Evolutionary conservation across 768 basidiomycete genomes (phyloP).

Genomic region (Hydnum rufescens): DNA sequence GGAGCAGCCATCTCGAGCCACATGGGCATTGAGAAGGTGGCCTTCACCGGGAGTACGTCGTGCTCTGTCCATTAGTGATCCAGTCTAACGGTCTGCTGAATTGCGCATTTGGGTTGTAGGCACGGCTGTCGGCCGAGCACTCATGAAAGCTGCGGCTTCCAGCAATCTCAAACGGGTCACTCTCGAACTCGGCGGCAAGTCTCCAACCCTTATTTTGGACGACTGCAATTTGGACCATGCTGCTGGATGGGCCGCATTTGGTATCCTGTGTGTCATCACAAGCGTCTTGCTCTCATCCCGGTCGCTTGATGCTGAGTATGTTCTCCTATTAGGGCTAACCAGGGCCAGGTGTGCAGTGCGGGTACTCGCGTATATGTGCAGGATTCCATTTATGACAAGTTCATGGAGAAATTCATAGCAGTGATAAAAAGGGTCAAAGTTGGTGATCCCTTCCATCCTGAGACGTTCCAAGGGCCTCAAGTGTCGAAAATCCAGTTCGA

Average conservation of each 20-base stretch:
- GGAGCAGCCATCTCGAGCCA: conserved; percentile 53
- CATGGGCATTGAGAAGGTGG: conserved; percentile 37
- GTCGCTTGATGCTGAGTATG: too few species aligned
- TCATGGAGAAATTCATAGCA: conserved; percentile 37
- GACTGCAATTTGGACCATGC: conserved; percentile 56
- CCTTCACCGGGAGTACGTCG: neutral
- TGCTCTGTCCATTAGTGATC: neutral
- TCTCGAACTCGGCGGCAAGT: conserved; percentile 36
- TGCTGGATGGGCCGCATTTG: conserved; percentile 47
- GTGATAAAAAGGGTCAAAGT: conserved; percentile 36
- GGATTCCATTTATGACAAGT: conserved; percentile 56
- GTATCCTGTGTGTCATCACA: conserved; percentile 46
- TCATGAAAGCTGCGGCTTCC: conserved; percentile 62
- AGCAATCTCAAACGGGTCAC: conserved; percentile 69
- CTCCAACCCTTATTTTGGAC: conserved; percentile 49
- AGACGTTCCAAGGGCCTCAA: conserved; percentile 47
- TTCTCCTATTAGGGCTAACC: conserved; percentile 53
- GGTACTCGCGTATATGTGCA: conserved; percentile 74
- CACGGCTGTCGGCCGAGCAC: conserved; percentile 54
- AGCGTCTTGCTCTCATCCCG: neutral
- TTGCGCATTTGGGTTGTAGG: conserved; percentile 18
- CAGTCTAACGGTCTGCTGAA: neutral
- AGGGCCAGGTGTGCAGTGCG: conserved; percentile 63
- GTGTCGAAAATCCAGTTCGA: conserved; percentile 58
- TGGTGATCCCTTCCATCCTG: conserved; percentile 47